Base-by-base conservation (phyloP, 1,284 basidiomycete genomes). In the Naganishia liquefaciens region DNA sequence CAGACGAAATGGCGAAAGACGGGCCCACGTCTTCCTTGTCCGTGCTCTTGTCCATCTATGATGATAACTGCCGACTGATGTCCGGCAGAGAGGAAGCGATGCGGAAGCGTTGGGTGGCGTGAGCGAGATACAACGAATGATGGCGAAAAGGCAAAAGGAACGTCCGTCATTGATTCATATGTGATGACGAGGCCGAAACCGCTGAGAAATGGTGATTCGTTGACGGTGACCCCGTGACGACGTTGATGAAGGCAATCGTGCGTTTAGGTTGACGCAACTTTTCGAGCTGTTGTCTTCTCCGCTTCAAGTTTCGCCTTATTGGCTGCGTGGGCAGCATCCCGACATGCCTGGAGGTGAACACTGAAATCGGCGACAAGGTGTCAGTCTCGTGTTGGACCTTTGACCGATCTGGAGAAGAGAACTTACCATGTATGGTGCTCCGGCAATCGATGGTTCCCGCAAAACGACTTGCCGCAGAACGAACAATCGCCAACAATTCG, bases 341-440 rank as follows among this genome's bases (percentile, higher is more conserved):
- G 72, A 70, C 79, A 79, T 7, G 76, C 75, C 70, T 79, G 77
- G 69, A 79, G 76, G 49, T 74, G 75, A 33, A 76, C 69, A 67
- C 77, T 77, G 69, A 17, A 51, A 37, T 21, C 40, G 15, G 17
- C 37, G 51, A 43, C n/a, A 10, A 51, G 52, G 28, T 15, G 19
- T 37, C 44, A 3, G 6, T 17, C 37, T 42, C 21, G 21, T 5
- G 21, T 5, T 23, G 3, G 2, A 23, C 51, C 11, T 6, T 13
- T 10, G 21, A 23, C 4, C 37, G 13, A 23, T 11, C 25, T 49
- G 28, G 33, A 5, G 21, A 25, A 30, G 17, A 33, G 23, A 43
- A 76, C 79, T 73, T 64, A 80, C 79, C 80, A 80, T 61, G 76
- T 75, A 72, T 80, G 80, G 50, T 76, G 70, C 70, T 80, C 80